Percentiles rank a stretch among this genome's conserved stretches.
phyloP scores from a whole-genome alignment of 306 rosid genomes.

The Benincasa hispida region DNA sequence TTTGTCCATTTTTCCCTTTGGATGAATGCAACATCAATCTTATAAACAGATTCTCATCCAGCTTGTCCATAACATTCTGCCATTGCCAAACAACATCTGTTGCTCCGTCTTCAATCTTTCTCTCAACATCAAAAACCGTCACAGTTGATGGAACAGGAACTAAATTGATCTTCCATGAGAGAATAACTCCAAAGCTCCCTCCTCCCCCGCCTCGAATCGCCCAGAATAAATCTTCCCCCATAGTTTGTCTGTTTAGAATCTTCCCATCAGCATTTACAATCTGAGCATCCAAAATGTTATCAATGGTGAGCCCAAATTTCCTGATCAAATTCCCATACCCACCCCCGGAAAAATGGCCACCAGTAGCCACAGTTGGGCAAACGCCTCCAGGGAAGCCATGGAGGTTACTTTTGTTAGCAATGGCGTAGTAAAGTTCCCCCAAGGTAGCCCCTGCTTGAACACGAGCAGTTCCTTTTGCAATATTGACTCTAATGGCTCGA shows the following conservation, averaged over 20 bases:
- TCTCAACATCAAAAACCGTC: constrained; percentile 11
- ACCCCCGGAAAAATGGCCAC: constrained; percentile 28
- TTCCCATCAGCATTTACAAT: constrained; percentile 15
- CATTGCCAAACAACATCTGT: constrained; percentile 3
- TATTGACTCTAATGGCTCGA: constrained; percentile 4
- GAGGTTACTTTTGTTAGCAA: constrained; percentile 4
- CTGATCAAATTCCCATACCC: constrained; percentile 28
- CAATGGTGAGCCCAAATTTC: constrained; percentile 19
- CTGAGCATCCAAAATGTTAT: constrained; percentile 19
- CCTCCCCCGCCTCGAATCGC: constrained; percentile 27
- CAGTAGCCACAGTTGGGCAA: constrained; percentile 12
- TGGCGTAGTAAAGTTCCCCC: constrained; percentile 19
- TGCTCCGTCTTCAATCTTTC: constrained; percentile 8
- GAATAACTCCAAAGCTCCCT: constrained; percentile 26
- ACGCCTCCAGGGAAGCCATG: constrained; percentile 21
- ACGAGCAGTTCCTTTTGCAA: constrained; percentile 6
- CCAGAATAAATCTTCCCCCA: constrained; percentile 37
- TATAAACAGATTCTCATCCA: constrained; percentile 14
- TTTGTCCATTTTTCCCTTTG: background rate
- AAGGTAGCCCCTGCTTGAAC: constrained; percentile 23
- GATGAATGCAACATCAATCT: background rate
- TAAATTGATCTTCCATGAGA: constrained; percentile 20
- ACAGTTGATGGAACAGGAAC: constrained; percentile 9
- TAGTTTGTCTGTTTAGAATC: constrained; percentile 14
- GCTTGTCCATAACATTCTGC: constrained; percentile 11